Evolutionary conservation across 352 stramenopile species (phyloP), one percentile per base, ranked within the genome.

Genomic region (Phytophthora sp.): DNA sequence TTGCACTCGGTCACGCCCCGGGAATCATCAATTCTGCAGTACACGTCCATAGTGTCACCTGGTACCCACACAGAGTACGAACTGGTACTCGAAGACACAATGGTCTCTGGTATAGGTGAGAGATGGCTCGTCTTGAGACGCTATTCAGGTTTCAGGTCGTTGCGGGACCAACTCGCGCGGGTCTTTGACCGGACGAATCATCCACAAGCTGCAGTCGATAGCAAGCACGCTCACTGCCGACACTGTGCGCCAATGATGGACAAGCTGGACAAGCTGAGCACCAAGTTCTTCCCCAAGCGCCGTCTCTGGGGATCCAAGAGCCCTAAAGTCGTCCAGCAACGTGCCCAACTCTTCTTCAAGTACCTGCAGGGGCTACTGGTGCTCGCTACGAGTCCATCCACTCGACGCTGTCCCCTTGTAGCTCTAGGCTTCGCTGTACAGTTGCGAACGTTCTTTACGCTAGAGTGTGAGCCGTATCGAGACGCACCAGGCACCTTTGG

Each of bases 1-100:
- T 66, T 91, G 31, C 80, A 89, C 73, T 82, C 82, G 24, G 78
- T 89, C 50, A 82, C 79, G 49, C 80, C 82, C 1, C 72, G 77
- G 21, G 82, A 91, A 47, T 82, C 76, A 18, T 76, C 65, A 11
- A 75, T 81, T 29, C 55, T 81, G 44, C 67, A 76, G 42, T 84
- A 85, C 69, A 80, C 76, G 65, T 87, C 78, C 21, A 49, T 80
- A 15, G 57, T 65, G 33, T 69, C 69, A 16, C 74, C 74, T 0
- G 74, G 74, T 1, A 86, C 76, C 16, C 71, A 86, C 73, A 90
- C 73, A 1, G 79, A 91, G 54, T 93, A 93, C 70, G 73, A 86
- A 24, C 60, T 90, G n/a, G 74, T 88, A 36, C 73, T 85, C 1
- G 71, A 80, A 12, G 59, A 66, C 39, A 53, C 58, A 1, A 49